Evolutionary conservation across 2,329 filamentous ascomycete genomes (phyloP).

Genomic region (Parastagonospora avenae): DNA sequence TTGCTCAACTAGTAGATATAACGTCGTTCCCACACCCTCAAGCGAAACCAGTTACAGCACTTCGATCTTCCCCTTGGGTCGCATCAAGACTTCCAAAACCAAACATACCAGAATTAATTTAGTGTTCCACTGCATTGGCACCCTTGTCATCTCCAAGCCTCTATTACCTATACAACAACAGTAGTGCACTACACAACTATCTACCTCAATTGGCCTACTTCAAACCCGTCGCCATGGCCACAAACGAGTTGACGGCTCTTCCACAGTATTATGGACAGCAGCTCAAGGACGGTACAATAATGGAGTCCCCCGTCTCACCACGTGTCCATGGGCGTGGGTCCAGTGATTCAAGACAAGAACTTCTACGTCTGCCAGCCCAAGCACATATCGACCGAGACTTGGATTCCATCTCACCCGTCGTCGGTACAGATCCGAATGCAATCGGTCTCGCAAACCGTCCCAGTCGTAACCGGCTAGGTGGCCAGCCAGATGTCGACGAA

Average conservation of each 20-base stretch:
- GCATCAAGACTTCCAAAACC: neutral
- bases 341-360: constrained; percentile 32
- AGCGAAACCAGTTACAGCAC: constrained; percentile 5
- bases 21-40: constrained; percentile 14
- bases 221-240: constrained; percentile 25
- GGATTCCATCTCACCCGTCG: constrained; percentile 17
- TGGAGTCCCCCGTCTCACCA: constrained; percentile 28
- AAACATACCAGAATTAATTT: neutral
- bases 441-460: constrained; percentile 11
- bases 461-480: constrained; percentile 12
- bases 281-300: constrained; percentile 34
- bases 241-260: constrained; percentile 16
- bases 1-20: constrained; percentile 22
- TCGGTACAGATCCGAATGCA: constrained; percentile 9
- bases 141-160: neutral
- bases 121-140: neutral
- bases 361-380: constrained; percentile 35
- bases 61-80: neutral
- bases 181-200: too few species aligned
- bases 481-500: constrained; percentile 16
- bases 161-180: too few species aligned
- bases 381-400: constrained; percentile 26
- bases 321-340: constrained; percentile 17
- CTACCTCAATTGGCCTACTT: too few species aligned
- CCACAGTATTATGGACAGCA: constrained; percentile 38